Conservation (phyloP, 78 protist genomes). For the Chrysochromulina tobinii region DNA sequence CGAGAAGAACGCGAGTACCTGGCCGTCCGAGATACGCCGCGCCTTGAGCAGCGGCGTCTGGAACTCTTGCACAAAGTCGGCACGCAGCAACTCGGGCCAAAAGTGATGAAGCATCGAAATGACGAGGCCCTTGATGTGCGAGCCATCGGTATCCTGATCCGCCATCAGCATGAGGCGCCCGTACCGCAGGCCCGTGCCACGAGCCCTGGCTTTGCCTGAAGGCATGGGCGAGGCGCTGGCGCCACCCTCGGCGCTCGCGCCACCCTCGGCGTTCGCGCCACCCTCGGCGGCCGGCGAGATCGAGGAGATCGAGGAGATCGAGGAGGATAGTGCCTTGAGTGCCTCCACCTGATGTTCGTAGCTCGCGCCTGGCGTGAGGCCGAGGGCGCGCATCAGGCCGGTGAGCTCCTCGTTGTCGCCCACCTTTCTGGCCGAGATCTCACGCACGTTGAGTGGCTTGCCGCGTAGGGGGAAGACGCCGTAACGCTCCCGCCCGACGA, state of each 20-base stretch:
- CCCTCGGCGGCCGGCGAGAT: too few species aligned
- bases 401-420: slow-evolving; percentile 81
- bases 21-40: not conserved
- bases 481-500: slow-evolving; percentile 77
- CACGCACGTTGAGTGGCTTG: slow-evolving; percentile 94
- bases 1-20: not conserved
- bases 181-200: slow-evolving; percentile 80
- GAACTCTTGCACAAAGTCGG: not conserved
- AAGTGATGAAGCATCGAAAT: slow-evolving; percentile 91
- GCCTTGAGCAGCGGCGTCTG: slow-evolving; percentile 8
- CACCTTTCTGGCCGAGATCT: slow-evolving; percentile 61
- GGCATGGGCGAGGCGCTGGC: too few species aligned
- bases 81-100: slow-evolving; percentile 91
- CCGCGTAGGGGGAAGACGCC: slow-evolving; percentile 99
- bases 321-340: too few species aligned
- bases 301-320: too few species aligned
- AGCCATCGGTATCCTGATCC: slow-evolving; percentile 98
- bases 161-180: slow-evolving; percentile 98
- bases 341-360: too few species aligned
- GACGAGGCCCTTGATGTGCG: slow-evolving; percentile 99
- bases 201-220: too few species aligned
- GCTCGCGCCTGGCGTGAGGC: slow-evolving; percentile 61
- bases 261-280: too few species aligned
- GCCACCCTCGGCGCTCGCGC: too few species aligned
- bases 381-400: slow-evolving; percentile 78